Percentiles rank a stretch among this genome's conserved stretches.
Conservation (phyloP, 805 yeast genomes). For the Lipomyces starkeyi region DNA sequence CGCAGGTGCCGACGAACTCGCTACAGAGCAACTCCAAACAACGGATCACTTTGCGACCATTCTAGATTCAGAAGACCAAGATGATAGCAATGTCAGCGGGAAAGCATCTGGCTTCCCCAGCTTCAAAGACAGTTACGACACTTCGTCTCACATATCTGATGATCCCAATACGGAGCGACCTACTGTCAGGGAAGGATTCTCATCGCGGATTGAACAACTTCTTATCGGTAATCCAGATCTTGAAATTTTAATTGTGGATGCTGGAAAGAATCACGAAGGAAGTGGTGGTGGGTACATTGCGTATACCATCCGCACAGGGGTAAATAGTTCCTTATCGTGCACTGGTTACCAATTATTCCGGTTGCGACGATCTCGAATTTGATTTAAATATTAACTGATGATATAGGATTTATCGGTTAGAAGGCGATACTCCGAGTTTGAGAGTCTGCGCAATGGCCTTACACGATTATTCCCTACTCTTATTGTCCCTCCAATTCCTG, state of each 20-base stretch:
- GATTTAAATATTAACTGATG: background rate
- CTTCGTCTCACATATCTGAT: slow-evolving; percentile 25
- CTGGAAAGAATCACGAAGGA: slow-evolving; percentile 85
- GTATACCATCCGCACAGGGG: slow-evolving; percentile 75
- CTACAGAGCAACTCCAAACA: slow-evolving; percentile 29
- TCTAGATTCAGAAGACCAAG: slow-evolving; percentile 17
- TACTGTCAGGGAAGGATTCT: slow-evolving; percentile 29
- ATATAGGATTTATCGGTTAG: slow-evolving; percentile 58
- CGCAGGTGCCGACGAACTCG: slow-evolving; percentile 43
- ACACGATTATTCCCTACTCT: slow-evolving; percentile 77
- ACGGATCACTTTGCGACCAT: slow-evolving; percentile 36
- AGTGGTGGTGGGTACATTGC: slow-evolving; percentile 77
- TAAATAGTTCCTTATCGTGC: slow-evolving; percentile 8
- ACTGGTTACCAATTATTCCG: background rate
- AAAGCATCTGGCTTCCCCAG: slow-evolving; percentile 32
- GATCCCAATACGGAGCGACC: slow-evolving; percentile 8
- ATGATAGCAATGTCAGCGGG: slow-evolving; percentile 12
- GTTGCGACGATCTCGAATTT: slow-evolving; percentile 39
- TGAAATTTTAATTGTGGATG: slow-evolving; percentile 68
- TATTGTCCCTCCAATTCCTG: slow-evolving; percentile 93
- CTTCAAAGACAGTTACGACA: slow-evolving; percentile 33
- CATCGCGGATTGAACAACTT: slow-evolving; percentile 46
- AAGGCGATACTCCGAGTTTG: slow-evolving; percentile 92
- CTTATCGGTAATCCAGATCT: slow-evolving; percentile 43
- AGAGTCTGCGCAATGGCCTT: slow-evolving; percentile 73